A percentile compares a stretch with the other conserved stretches of the same genome.
Evolutionary conservation across 2,329 filamentous ascomycete genomes (phyloP).

Genomic region (Pezicula neosporulosa): DNA sequence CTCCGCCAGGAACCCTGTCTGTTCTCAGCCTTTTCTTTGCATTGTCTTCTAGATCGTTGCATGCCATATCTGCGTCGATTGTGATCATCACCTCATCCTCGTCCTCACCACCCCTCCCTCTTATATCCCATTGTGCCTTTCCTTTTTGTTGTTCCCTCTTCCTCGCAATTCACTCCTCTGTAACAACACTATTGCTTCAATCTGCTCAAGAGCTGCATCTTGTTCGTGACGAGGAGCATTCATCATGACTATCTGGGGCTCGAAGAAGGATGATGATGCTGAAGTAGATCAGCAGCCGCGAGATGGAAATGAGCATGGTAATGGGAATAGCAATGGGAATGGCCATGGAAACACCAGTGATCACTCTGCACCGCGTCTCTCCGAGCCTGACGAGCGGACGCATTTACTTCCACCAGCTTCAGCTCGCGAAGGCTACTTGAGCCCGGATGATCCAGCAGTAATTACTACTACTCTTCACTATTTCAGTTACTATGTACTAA

Average conservation of each 20-base stretch:
- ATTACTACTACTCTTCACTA: slow-evolving; percentile 24
- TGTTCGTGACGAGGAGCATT: background rate
- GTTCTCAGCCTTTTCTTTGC: too few relatives aligned
- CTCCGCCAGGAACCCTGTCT: too few relatives aligned
- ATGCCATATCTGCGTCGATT: background rate
- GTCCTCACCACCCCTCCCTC: background rate
- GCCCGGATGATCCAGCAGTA: slow-evolving; percentile 79
- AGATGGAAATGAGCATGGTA: background rate
- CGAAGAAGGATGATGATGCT: slow-evolving; percentile 41
- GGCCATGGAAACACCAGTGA: slow-evolving; percentile 19
- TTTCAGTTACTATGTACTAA: slow-evolving; percentile 10
- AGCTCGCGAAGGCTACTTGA: slow-evolving; percentile 51
- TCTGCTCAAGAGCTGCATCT: too few relatives aligned
- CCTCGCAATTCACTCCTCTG: background rate
- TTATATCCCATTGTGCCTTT: background rate
- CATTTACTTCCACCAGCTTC: slow-evolving; percentile 23
- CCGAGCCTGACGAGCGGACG: slow-evolving; percentile 56
- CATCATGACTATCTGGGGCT: slow-evolving; percentile 52
- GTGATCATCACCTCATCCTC: background rate
- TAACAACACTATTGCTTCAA: too few relatives aligned
- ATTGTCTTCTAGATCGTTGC: background rate
- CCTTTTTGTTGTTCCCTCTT: background rate
- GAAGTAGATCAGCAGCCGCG: slow-evolving; percentile 4
- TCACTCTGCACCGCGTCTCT: slow-evolving; percentile 22
- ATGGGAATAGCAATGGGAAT: slow-evolving; percentile 7